These are phyloP conservation scores for Casuarina equisetifolia DNA, from an alignment of 306 rosid genomes.

Conservation along the genomic window DNA sequence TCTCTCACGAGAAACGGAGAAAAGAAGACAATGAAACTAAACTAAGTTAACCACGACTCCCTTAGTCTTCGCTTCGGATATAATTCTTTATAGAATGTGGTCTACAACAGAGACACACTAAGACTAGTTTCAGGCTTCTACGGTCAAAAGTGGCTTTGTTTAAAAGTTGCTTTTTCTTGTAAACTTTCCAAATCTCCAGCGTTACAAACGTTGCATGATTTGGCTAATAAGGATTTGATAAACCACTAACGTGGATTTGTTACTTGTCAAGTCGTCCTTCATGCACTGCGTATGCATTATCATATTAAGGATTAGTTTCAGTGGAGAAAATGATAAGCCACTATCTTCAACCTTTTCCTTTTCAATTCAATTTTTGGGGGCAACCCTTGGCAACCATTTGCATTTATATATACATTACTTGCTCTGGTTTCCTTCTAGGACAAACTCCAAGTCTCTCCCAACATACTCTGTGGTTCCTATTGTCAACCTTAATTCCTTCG, in stretches of 20 bases:
- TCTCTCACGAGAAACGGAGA: too few species aligned
- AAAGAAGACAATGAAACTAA: too few species aligned
- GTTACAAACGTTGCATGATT: slow-evolving; percentile 5
- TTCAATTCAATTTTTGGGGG: slow-evolving; percentile 9
- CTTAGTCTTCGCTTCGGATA: not conserved
- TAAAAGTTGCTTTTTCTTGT: not conserved
- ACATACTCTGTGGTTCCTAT: slow-evolving; percentile 8
- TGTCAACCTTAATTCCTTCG: slow-evolving; percentile 12
- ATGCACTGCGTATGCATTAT: slow-evolving; percentile 23
- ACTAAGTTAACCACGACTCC: not conserved
- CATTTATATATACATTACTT: slow-evolving; percentile 20
- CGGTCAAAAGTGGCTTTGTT: not conserved
- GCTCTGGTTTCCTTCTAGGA: slow-evolving; percentile 23
- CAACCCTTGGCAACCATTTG: slow-evolving; percentile 26
- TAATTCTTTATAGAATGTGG: not conserved
- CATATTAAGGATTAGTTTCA: slow-evolving; percentile 13
- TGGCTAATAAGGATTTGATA: slow-evolving; percentile 28
- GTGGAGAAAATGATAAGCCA: slow-evolving; percentile 31
- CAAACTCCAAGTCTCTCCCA: slow-evolving; percentile 34
- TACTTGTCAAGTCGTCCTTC: slow-evolving; percentile 29
- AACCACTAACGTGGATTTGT: slow-evolving; percentile 35
- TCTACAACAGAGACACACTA: not conserved
- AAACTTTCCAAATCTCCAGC: not conserved
- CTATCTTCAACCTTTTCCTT: slow-evolving; percentile 22
- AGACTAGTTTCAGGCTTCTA: not conserved